Base-by-base conservation (phyloP, 345 rosid species). In the Citrus maxima region DNA sequence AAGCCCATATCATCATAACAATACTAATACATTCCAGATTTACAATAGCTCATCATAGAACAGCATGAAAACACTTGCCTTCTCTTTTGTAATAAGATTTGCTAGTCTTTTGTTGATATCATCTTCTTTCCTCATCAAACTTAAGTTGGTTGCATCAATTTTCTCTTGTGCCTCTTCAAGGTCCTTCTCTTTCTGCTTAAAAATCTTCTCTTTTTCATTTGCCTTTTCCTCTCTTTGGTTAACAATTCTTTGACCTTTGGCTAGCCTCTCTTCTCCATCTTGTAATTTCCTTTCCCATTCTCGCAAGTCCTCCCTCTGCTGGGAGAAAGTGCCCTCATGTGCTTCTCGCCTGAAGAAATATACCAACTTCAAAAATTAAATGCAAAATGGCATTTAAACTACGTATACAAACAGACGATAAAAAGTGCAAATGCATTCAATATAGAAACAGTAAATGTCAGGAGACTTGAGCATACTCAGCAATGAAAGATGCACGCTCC, bases 151-250 rank as follows among this genome's bases (percentile, higher is more conserved):
- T 55, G 85, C 93, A 72, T 93, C 95, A 55, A 91, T 88, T 85
- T 83, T 89, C 89, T 89, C 90, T 73, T 90, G 97, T 27, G 85
- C 73, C 78, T 89, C 95, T 80, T 96, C 98, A 80, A 94, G 86
- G 58, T 90, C 90, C 81, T 88, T 93, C 87, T 93, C 93, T 80
- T 93, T 96, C 80, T 85, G 89, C 84, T 90, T 94, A 68, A 86
- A 83, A 42, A 90, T 82, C 82, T 79, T 90, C 85, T 93, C 93
- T 66, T 82, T 88, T 78, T 90, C 97, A 79, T 90, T 96, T 70
- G 98, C 93, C 82, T 92, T 93, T 75, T 96, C 95, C 89, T 96
- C 99, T 82, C 98, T 91, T 83, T 94, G 97, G 74, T 90, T 91
- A 60, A 94, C 84, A 79, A 93, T 80, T 84, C 89, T 86, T 67